A percentile compares a stretch with the other conserved stretches of the same genome.
phyloP scores from a whole-genome alignment of 2,329 filamentous ascomycete genomes.

The Elsinoe fawcettii region DNA sequence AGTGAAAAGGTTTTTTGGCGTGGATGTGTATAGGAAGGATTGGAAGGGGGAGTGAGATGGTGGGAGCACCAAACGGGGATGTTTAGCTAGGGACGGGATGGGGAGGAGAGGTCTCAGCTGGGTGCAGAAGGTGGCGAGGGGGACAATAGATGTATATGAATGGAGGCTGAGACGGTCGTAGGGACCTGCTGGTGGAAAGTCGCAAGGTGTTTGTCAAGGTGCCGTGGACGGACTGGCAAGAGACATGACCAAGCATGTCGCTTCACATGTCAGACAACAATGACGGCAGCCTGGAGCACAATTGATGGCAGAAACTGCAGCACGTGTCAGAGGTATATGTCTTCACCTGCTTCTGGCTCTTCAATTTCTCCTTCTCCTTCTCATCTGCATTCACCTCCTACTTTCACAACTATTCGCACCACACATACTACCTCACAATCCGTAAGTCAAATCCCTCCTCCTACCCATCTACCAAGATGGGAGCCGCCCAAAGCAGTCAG shows the following conservation, averaged over 20 bases:
- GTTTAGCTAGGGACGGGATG: not conserved
- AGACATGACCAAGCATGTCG: not conserved
- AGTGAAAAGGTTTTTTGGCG: conserved; percentile 27
- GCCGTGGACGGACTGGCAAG: not conserved
- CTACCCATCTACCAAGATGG: not conserved
- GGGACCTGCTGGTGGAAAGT: no score
- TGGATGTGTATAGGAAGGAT: conserved; percentile 26
- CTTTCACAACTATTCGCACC: not conserved
- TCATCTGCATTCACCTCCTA: not conserved
- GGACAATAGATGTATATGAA: not conserved
- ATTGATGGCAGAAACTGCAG: not conserved
- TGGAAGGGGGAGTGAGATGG: conserved; percentile 23
- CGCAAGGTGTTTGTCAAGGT: not conserved
- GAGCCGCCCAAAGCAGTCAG: not conserved
- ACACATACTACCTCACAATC: not conserved
- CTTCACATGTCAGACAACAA: conserved; percentile 3
- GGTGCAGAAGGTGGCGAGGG: not conserved
- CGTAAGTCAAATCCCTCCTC: not conserved
- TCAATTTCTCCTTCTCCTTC: not conserved
- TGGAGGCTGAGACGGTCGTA: not conserved
- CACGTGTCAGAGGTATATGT: not conserved
- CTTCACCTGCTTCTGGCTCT: not conserved
- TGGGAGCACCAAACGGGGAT: not conserved
- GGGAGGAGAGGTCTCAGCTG: not conserved
- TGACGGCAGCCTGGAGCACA: not conserved